Conservation (phyloP, 345 rosid species). For the Aquilaria yunnanensis region DNA sequence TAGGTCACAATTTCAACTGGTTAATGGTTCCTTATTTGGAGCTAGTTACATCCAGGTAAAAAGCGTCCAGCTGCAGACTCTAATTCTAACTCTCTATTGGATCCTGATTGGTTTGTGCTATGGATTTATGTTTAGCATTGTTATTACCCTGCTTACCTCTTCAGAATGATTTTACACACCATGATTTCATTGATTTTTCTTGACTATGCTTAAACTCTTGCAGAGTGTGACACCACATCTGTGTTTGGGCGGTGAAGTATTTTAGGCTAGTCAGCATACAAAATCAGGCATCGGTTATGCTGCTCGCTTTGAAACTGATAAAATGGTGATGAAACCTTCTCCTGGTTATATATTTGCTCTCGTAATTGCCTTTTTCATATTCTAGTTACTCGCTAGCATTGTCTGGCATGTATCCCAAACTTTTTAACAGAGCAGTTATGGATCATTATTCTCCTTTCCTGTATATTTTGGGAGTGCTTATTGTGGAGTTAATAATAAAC, state of each 20-base stretch:
- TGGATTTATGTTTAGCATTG: neutral
- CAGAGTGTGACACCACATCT: no score
- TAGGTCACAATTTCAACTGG: conserved; percentile 80
- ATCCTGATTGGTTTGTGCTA: neutral
- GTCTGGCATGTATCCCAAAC: no score
- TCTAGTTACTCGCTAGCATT: neutral
- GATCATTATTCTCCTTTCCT: no score
- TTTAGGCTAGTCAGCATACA: conserved; percentile 95
- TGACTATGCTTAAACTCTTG: no score
- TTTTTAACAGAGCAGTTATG: no score
- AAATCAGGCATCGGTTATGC: conserved; percentile 97
- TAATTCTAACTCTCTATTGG: neutral
- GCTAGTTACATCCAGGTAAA: conserved; percentile 95
- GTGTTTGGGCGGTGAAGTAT: conserved; percentile 89
- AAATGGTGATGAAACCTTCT: conserved; percentile 53
- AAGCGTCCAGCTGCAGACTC: neutral
- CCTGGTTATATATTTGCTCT: neutral
- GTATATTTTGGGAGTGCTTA: no score
- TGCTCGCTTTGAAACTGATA: conserved; percentile 83
- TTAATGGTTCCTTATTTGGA: conserved; percentile 78
- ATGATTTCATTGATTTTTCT: neutral
- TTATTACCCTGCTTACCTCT: neutral
- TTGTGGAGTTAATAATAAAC: no score
- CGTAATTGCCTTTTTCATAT: no score
- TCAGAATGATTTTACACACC: no score